Evolutionary conservation across 139 green algal species (phyloP).

Genomic region (Diplosphaera chodatii): DNA sequence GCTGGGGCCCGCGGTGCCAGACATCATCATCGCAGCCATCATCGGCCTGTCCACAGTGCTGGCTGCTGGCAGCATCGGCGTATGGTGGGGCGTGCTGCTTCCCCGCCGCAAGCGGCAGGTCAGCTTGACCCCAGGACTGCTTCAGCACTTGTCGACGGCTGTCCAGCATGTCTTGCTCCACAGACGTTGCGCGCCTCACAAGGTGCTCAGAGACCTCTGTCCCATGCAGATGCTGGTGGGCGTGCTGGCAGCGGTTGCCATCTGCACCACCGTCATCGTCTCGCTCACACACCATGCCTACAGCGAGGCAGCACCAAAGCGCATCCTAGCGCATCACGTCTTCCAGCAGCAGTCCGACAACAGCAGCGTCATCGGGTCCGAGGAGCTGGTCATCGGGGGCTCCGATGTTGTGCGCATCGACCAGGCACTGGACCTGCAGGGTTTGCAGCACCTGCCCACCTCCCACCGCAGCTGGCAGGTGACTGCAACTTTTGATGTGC

Average conservation of each 20-base stretch:
- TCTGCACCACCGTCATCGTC: not conserved
- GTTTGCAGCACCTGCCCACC: not conserved
- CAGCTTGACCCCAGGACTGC: too few species aligned
- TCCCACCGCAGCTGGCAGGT: not conserved
- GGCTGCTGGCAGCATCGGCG: not conserved
- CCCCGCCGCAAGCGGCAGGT: not conserved
- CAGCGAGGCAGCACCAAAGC: conserved; percentile 19
- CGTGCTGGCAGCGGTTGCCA: not conserved
- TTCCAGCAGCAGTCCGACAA: conserved; percentile 2
- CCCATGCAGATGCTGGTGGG: conserved; percentile 4
- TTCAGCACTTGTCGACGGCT: too few species aligned
- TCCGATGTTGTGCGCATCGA: not conserved
- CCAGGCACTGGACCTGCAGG: not conserved
- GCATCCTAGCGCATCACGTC: conserved; percentile 32
- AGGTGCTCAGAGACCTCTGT: too few species aligned
- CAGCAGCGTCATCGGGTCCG: not conserved
- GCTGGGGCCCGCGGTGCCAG: not conserved
- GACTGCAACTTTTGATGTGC: too few species aligned
- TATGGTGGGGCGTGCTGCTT: not conserved
- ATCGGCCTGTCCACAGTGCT: not conserved
- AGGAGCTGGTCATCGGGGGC: not conserved
- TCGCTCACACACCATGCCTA: conserved; percentile 6
- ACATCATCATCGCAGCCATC: not conserved
- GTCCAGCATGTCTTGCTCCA: too few species aligned
- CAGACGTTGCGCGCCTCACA: too few species aligned